Base-by-base conservation (phyloP, 805 yeast species). In the Ogataea salicorniae region DNA sequence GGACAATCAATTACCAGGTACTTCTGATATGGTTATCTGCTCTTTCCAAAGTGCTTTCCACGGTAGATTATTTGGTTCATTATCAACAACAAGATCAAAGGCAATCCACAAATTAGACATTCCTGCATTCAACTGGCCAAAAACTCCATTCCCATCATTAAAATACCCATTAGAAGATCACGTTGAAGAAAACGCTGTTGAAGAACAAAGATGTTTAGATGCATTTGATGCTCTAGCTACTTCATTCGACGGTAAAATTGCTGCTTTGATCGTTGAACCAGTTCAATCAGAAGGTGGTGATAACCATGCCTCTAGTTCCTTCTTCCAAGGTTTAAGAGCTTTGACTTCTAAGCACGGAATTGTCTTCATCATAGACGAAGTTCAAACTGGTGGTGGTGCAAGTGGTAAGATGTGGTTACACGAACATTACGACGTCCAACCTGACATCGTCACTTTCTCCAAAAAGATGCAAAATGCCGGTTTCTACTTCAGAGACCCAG, bases 201-300 rank as follows among this genome's bases (percentile, higher is more conserved):
- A 78, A 60, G 83, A 78, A 53, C 67, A 65, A 37, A 63, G 72
- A 22, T 76, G 81, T 51, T 66, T 78, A 52, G 68, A 59, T 6
- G 73, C 60, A 37, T 66, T 78, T 41, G 81, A 77, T 53, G 51
- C 57, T 4, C 62, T 71, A 34, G 59, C 75, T 53, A 55, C 61
- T 40, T 58, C 64, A 39, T 70, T 71, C 52, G 74, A 75, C 31
- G 63, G 65, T 41, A 66, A 70, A 41, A 68, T 78, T 47, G 83
- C 83, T 13, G 83, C 80, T 43, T 64, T 73, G 33, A 74, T 78
- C 36, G 70, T 76, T 33, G 83, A 78, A 62, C 83, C 83, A 9
- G 81, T 83, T 52, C 88, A 83, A 66, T 76, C 87, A 7, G 88
- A 83, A 70, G 88, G 87, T 61, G 88, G 88, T 61, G 88, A 83